Evolutionary conservation across 2,329 filamentous ascomycete species (phyloP).

Genomic region (Xylariales sp.): DNA sequence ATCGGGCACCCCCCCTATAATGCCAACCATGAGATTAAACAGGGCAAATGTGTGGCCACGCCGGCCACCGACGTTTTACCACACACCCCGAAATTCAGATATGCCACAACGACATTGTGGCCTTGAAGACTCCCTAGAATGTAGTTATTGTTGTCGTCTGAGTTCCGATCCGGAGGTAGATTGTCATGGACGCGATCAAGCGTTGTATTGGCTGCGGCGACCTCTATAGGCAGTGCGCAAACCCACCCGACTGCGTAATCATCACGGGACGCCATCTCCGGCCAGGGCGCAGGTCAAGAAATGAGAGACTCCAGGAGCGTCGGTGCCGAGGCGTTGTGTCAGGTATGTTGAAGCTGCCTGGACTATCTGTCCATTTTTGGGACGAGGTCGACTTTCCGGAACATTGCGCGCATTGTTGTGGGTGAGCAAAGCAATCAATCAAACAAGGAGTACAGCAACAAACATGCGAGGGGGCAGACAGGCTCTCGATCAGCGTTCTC

Average conservation of each 20-base stretch:
- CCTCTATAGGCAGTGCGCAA: slow-evolving; percentile 15
- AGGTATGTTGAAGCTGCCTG: too few species aligned
- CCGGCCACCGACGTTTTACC: neutral
- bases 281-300: neutral
- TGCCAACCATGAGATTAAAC: slow-evolving; percentile 18
- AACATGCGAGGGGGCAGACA: too few species aligned
- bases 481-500: too few species aligned
- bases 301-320: too few species aligned
- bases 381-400: too few species aligned
- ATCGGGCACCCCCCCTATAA: slow-evolving; percentile 17
- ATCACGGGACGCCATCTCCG: neutral
- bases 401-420: too few species aligned
- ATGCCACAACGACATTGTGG: slow-evolving; percentile 14
- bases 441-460: too few species aligned
- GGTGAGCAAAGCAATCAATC: too few species aligned
- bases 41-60: slow-evolving; percentile 1
- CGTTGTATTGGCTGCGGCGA: slow-evolving; percentile 9
- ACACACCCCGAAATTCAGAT: neutral
- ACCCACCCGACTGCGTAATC: slow-evolving; percentile 16
- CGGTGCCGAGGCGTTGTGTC: too few species aligned
- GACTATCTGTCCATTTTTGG: too few species aligned
- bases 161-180: neutral
- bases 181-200: slow-evolving; percentile 23
- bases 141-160: neutral
- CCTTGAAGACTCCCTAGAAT: slow-evolving; percentile 5